Conservation (phyloP, 495 filamentous ascomycete species). For the Cryomyces minteri region DNA sequence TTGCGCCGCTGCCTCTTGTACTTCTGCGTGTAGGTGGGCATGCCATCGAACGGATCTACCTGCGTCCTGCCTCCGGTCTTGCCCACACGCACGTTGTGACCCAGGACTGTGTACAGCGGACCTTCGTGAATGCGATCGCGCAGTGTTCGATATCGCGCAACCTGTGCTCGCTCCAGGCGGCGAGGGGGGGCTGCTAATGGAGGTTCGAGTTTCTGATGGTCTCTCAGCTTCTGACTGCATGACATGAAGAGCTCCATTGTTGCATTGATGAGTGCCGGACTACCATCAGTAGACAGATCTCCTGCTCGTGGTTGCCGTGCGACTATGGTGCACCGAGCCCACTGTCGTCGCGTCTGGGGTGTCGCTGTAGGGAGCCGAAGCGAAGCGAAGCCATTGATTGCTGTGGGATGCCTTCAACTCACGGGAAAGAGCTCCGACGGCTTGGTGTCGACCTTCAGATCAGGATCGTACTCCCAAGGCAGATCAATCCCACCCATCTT, state of each 20-base stretch:
- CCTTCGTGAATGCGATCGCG: constrained; percentile 36
- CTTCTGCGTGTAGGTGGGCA: constrained; percentile 36
- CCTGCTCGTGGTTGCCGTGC: too few relatives aligned
- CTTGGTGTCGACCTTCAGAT: constrained; percentile 15
- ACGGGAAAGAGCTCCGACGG: constrained; percentile 23
- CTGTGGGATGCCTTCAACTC: constrained; percentile 1
- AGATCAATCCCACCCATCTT: constrained; percentile 17
- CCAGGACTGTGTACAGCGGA: constrained; percentile 37
- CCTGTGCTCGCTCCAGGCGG: constrained; percentile 12
- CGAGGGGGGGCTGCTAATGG: constrained; percentile 15
- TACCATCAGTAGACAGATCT: too few relatives aligned
- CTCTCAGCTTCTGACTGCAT: background rate
- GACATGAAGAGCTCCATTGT: too few relatives aligned
- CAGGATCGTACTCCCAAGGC: constrained; percentile 17
- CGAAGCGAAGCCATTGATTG: background rate
- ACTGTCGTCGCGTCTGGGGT: too few relatives aligned
- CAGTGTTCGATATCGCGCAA: constrained; percentile 28
- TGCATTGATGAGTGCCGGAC: too few relatives aligned
- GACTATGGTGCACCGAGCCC: too few relatives aligned
- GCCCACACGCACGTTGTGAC: constrained; percentile 24
- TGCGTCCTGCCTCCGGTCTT: constrained; percentile 19
- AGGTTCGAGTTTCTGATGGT: background rate
- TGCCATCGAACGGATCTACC: constrained; percentile 40
- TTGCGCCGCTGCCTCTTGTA: constrained; percentile 35
- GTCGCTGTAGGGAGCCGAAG: too few relatives aligned